A percentile compares a stretch with the other conserved stretches of the same genome.
Evolutionary conservation across 805 yeast species (phyloP).

Genomic region (Myxozyma kluyveri): DNA sequence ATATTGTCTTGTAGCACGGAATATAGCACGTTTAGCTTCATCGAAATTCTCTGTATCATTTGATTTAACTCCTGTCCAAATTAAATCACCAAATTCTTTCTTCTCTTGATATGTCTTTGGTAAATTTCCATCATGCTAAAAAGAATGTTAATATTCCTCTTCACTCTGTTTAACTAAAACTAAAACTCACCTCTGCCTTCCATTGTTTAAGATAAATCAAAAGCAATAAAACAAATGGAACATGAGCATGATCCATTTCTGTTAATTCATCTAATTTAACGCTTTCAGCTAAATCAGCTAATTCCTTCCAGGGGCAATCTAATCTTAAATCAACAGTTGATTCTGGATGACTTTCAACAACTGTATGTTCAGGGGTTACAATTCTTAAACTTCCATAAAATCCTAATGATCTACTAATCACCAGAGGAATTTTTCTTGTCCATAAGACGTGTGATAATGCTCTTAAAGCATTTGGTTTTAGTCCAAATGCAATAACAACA

Average conservation of each 20-base stretch:
- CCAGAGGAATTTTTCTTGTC: slow-evolving; percentile 51
- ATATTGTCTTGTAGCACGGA: slow-evolving; percentile 39
- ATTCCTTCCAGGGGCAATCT: slow-evolving; percentile 69
- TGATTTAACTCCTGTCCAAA: slow-evolving; percentile 41
- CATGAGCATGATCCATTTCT: slow-evolving; percentile 49
- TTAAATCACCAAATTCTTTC: slow-evolving; percentile 44
- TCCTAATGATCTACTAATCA: slow-evolving; percentile 55
- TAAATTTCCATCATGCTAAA: slow-evolving; percentile 29
- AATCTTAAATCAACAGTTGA: slow-evolving; percentile 64
- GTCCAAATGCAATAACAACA: slow-evolving; percentile 48
- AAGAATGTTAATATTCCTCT: neutral
- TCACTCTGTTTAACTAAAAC: neutral
- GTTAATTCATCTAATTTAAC: slow-evolving; percentile 50
- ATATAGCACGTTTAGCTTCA: slow-evolving; percentile 50
- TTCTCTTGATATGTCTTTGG: slow-evolving; percentile 43
- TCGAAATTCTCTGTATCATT: slow-evolving; percentile 49
- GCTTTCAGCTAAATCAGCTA: slow-evolving; percentile 50
- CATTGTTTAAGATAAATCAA: slow-evolving; percentile 53
- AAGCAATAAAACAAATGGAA: slow-evolving; percentile 67
- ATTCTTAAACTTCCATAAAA: slow-evolving; percentile 62
- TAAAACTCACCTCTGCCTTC: slow-evolving; percentile 30
- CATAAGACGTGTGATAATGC: slow-evolving; percentile 44
- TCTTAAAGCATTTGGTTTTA: slow-evolving; percentile 33
- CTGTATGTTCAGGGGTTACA: slow-evolving; percentile 50
- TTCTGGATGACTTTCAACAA: slow-evolving; percentile 68